Conservation (phyloP, 2,329 filamentous ascomycete genomes). For the Diplodia mutila region DNA sequence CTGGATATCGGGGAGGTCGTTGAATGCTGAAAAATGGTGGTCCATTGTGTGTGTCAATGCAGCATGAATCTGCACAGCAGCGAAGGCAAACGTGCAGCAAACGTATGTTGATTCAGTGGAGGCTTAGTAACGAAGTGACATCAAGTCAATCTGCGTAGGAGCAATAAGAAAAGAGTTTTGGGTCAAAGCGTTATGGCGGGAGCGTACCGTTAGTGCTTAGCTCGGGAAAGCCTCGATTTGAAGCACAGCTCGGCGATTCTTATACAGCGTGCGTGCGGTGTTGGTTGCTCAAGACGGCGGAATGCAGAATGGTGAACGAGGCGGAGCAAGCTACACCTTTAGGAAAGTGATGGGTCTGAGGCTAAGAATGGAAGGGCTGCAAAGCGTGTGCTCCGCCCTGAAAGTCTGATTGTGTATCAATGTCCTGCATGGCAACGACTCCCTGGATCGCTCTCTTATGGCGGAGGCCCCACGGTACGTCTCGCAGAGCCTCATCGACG, state of each 20-base stretch:
- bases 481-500: conserved; percentile 24
- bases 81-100: background rate
- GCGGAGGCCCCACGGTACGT: conserved; percentile 11
- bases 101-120: background rate
- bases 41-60: background rate
- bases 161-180: conserved; percentile 17
- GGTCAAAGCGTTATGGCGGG: background rate
- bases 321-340: conserved; percentile 20
- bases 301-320: conserved; percentile 10
- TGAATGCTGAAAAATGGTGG: conserved; percentile 20
- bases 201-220: conserved; percentile 16
- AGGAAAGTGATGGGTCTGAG: conserved; percentile 12
- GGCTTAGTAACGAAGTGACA: background rate
- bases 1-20: conserved; percentile 34
- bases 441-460: conserved; percentile 23
- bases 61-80: background rate
- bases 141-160: conserved; percentile 5
- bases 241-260: conserved; percentile 11
- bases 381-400: conserved; percentile 21
- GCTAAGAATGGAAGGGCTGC: conserved; percentile 21
- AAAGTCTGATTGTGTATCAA: conserved; percentile 24
- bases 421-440: conserved; percentile 12
- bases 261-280: conserved; percentile 11
- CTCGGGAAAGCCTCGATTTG: background rate
- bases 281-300: conserved; percentile 9